phyloP scores from a whole-genome alignment of 2,329 filamentous ascomycete genomes.

The Colletotrichum acutatum region DNA sequence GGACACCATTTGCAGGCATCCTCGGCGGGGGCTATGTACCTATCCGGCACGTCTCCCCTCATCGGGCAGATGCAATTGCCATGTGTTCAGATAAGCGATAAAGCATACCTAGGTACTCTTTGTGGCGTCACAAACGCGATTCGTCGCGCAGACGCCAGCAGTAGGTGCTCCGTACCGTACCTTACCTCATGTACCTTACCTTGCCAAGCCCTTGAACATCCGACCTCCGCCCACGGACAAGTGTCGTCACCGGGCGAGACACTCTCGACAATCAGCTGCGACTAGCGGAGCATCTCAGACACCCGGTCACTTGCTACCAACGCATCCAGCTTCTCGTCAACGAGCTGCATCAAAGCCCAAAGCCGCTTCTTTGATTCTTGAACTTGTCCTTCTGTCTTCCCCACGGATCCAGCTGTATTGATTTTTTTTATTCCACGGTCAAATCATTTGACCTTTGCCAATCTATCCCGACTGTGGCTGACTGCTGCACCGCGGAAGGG shows the following conservation, averaged over 20 bases:
- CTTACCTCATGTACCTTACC: not conserved
- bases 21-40: not conserved
- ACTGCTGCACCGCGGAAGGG: not conserved
- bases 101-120: constrained; percentile 6
- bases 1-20: no score
- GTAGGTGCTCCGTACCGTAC: not conserved
- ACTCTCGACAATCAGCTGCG: not conserved
- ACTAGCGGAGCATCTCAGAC: constrained; percentile 8
- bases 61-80: not conserved
- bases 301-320: not conserved
- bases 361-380: not conserved
- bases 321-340: not conserved
- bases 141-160: not conserved
- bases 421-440: no score
- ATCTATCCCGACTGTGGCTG: not conserved
- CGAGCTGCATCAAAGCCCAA: not conserved
- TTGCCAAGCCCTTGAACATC: not conserved
- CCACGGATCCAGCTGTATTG: no score
- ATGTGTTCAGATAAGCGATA: constrained; percentile 10
- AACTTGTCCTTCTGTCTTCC: not conserved
- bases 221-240: constrained; percentile 1
- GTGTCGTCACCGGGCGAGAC: constrained; percentile 26
- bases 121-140: not conserved
- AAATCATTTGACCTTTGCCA: not conserved
- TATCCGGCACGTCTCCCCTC: not conserved